Conservation (phyloP, 257 asterid species). For the Solanum lycopersicoides region DNA sequence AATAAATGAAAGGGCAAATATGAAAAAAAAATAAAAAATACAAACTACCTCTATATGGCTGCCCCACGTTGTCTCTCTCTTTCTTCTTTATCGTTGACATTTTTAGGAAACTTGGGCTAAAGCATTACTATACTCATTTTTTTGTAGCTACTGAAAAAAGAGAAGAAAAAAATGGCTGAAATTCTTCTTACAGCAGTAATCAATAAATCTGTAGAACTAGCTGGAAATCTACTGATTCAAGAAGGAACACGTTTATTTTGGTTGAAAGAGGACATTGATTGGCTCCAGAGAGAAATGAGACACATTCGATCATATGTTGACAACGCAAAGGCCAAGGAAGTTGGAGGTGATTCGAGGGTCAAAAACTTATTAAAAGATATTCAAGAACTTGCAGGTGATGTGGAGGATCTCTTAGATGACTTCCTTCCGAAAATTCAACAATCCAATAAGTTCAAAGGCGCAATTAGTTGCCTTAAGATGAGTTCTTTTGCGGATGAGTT, state of each 20-base stretch:
- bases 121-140: too few relatives aligned
- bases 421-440: background rate
- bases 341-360: background rate
- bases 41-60: too few relatives aligned
- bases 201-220: background rate
- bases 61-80: too few relatives aligned
- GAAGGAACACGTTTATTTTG: background rate
- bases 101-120: too few relatives aligned
- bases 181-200: background rate
- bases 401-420: background rate
- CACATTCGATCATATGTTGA: background rate
- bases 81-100: too few relatives aligned
- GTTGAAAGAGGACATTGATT: background rate
- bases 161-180: background rate
- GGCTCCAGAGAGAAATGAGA: background rate
- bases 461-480: background rate
- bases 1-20: too few relatives aligned
- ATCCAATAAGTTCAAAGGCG: background rate
- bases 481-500: background rate
- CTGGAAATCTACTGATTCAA: background rate
- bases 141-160: too few relatives aligned
- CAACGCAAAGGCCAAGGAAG: background rate
- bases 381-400: background rate
- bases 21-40: too few relatives aligned
- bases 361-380: background rate